Evolutionary conservation across 805 yeast species (phyloP), one percentile per base, ranked within the genome.

Genomic region (Candida ipomoeae): DNA sequence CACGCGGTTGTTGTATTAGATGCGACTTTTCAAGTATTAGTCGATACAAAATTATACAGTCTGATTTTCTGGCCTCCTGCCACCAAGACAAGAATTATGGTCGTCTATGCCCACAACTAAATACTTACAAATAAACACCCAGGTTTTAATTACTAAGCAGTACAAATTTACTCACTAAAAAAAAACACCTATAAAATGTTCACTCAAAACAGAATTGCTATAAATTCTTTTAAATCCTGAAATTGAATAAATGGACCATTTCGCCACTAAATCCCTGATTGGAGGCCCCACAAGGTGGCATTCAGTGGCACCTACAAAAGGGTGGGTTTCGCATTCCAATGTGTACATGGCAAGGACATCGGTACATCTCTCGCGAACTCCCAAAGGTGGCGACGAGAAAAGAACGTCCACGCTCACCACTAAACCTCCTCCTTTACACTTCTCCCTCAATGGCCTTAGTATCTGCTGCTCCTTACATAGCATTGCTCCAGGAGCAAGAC

Each of bases 391-490:
- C 46, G 40, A 23, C 40, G 26, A 44, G 32, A 44, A 44, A 44
- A 35, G 46, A 39, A 44, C 46, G 46, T 44, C 40, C 40, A 44
- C 46, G n/a, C 47, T 44, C 40, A 14, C 48, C 14, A 21, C 32
- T 14, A 34, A 23, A 34, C 40, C 14, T 35, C 29, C 32, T 48
- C 17, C 21, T 11, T 13, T 32, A 37, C 32, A 32, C 18, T 33
- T 36, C 18, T 20, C 49, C 20, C 36, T 29, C 48, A 29, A 79
- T 80, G 83, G 81, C 89, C 45, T 73, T 82, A 57, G 86, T 90
- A 26, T 81, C 95, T 39, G 97, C 98, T 44, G 90, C 96, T 35
- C 96, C 97, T 40, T 87, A 87, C 60, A 78, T 94, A 69, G 96
- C 98, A 37, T 80, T 94, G 55, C 77, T 94, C 64, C 82, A 83